These are phyloP conservation scores for Phytophthora hybrid DNA, from an alignment of 352 stramenopile genomes.

Conservation along the genomic window DNA sequence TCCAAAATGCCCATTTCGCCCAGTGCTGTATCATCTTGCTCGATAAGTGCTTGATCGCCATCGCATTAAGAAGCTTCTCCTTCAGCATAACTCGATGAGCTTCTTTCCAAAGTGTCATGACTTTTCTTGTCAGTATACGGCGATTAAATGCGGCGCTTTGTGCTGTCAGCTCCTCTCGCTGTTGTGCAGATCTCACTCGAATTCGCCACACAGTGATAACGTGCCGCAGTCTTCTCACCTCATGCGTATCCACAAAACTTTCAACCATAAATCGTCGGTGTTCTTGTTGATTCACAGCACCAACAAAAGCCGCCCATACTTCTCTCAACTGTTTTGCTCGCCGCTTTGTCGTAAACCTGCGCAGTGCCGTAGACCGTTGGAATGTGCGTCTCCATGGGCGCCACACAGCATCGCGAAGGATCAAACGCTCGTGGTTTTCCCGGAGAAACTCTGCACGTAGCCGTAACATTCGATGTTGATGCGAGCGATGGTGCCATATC, in stretches of 20 bases:
- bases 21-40: constrained; percentile 34
- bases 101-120: constrained; percentile 24
- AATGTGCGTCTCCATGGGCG: constrained; percentile 20
- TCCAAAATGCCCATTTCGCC: constrained; percentile 41
- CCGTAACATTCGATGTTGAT: constrained; percentile 23
- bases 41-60: constrained; percentile 20
- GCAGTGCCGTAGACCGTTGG: constrained; percentile 1
- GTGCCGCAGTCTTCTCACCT: constrained; percentile 10
- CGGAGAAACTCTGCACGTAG: constrained; percentile 31
- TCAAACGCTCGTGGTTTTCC: constrained; percentile 26
- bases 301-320: constrained; percentile 27
- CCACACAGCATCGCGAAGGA: constrained; percentile 24
- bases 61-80: constrained; percentile 3
- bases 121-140: constrained; percentile 5
- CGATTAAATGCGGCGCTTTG: constrained; percentile 9
- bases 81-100: constrained; percentile 2
- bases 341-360: constrained; percentile 12
- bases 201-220: constrained; percentile 17
- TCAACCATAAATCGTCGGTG: constrained; percentile 9
- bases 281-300: constrained; percentile 20
- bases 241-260: constrained; percentile 15
- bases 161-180: constrained; percentile 4
- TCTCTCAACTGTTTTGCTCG: constrained; percentile 4
- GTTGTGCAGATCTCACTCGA: background rate
- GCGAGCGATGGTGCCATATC: constrained; percentile 33